A percentile compares a stretch with the other conserved stretches of the same genome.
Evolutionary conservation across 139 green algal genomes (phyloP).

Genomic region (Chlorella ohadii): DNA sequence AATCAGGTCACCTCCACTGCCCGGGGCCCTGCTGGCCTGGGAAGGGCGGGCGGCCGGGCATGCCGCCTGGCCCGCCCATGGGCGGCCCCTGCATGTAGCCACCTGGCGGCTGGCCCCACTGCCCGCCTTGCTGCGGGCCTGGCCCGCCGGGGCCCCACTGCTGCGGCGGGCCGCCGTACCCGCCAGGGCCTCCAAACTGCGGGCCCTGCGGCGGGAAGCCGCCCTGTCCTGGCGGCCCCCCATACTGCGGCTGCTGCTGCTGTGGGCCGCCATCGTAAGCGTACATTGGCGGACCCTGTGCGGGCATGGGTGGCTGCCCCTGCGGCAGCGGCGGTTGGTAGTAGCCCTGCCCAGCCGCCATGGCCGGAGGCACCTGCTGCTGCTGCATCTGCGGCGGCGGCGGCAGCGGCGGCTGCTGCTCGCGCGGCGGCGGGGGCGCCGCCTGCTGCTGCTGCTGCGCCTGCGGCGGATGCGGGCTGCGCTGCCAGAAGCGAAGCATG

Average conservation of each 20-base stretch:
- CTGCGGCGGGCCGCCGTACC: too few relatives aligned
- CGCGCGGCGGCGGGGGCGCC: neutral
- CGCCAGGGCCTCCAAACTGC: neutral
- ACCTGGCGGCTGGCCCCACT: too few relatives aligned
- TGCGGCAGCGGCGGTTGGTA: too few relatives aligned
- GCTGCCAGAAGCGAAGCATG: constrained; percentile 46
- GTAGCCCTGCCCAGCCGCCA: neutral
- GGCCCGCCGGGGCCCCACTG: too few relatives aligned
- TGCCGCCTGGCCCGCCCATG: too few relatives aligned
- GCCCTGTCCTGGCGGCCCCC: too few relatives aligned
- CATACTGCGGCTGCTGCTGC: neutral
- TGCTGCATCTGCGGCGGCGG: neutral
- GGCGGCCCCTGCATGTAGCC: too few relatives aligned
- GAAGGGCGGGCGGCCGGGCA: too few relatives aligned
- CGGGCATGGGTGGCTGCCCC: neutral
- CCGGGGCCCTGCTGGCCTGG: too few relatives aligned
- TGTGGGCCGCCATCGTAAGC: constrained; percentile 5
- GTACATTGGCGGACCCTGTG: neutral
- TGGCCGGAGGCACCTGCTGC: constrained; percentile 9
- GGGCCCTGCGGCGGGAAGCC: too few relatives aligned
- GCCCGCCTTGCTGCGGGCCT: too few relatives aligned
- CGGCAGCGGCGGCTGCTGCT: neutral
- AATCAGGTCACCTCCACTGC: too few relatives aligned
- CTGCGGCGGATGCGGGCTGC: constrained; percentile 25
- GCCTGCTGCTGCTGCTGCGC: constrained; percentile 9